A percentile compares a stretch with the other conserved stretches of the same genome.
Conservation (phyloP, 2,329 filamentous ascomycete species). For the Exserohilum turcica region DNA sequence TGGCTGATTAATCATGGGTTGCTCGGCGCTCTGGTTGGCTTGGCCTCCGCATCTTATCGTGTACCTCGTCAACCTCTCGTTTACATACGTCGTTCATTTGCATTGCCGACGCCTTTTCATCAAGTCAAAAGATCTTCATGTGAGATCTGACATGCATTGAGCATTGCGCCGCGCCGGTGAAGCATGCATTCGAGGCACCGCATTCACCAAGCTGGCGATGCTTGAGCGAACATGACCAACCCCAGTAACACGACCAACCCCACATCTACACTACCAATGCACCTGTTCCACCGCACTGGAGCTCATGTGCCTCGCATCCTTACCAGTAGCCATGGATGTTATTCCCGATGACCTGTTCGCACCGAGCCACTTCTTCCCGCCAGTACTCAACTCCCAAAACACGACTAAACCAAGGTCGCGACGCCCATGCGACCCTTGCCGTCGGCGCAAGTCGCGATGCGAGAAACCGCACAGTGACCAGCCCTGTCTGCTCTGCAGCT, state of each 20-base stretch:
- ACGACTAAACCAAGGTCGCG: conserved; percentile 27
- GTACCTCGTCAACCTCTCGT: conserved; percentile 8
- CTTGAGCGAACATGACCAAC: not conserved
- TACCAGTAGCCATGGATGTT: conserved; percentile 20
- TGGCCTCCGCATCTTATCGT: conserved; percentile 18
- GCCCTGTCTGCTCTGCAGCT: conserved; percentile 69
- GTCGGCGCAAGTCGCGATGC: conserved; percentile 68
- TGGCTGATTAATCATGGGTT: conserved; percentile 32
- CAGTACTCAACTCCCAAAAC: conserved; percentile 4
- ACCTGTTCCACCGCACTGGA: not conserved
- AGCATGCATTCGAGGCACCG: not conserved
- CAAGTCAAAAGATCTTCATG: not conserved
- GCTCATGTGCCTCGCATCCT: not conserved
- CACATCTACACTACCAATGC: not conserved
- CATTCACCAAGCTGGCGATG: not conserved
- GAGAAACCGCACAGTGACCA: conserved; percentile 69
- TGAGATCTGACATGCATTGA: not conserved
- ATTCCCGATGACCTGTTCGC: conserved; percentile 18
- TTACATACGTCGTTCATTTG: not conserved
- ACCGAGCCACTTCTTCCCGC: conserved; percentile 18
- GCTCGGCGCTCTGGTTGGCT: conserved; percentile 21
- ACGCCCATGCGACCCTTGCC: conserved; percentile 70
- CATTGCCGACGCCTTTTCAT: not conserved
- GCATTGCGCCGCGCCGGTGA: not conserved
- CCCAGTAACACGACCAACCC: not conserved